Conservation (phyloP, 1,284 basidiomycete species). For the Ceratobasidium sp. region DNA sequence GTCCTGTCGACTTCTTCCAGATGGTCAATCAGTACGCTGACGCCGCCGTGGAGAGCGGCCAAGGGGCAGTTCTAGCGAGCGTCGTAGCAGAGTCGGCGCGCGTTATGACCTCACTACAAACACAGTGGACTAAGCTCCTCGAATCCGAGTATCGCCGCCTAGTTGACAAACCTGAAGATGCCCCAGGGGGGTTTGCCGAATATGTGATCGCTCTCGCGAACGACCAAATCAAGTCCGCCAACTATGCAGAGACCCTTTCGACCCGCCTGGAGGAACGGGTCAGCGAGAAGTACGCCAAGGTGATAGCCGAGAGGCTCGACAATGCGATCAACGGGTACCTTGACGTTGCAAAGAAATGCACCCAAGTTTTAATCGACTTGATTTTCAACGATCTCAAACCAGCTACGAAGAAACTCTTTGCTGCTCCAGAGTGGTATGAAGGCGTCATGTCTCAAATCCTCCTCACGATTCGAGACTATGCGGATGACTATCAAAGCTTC, state of each 20-base stretch:
- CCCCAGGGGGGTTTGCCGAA: slow-evolving; percentile 90
- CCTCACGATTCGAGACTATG: slow-evolving; percentile 97
- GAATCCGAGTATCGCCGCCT: slow-evolving; percentile 92
- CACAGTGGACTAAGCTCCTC: slow-evolving; percentile 88
- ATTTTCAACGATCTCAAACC: slow-evolving; percentile 96
- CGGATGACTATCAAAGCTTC: slow-evolving; percentile 90
- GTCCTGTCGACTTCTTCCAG: slow-evolving; percentile 95
- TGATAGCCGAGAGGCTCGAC: slow-evolving; percentile 90
- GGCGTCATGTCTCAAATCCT: slow-evolving; percentile 88
- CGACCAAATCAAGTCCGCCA: slow-evolving; percentile 97
- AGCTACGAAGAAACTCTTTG: slow-evolving; percentile 90
- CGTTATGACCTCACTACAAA: slow-evolving; percentile 92
- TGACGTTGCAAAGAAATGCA: slow-evolving; percentile 97
- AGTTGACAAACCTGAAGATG: slow-evolving; percentile 89
- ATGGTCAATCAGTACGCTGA: slow-evolving; percentile 99
- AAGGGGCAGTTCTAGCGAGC: slow-evolving; percentile 92
- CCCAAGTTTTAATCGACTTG: slow-evolving; percentile 92
- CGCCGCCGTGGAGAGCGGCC: slow-evolving; percentile 94
- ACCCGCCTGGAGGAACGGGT: slow-evolving; percentile 92
- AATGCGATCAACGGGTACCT: slow-evolving; percentile 98
- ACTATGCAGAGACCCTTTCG: slow-evolving; percentile 90
- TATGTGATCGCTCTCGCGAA: slow-evolving; percentile 99
- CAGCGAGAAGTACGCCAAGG: slow-evolving; percentile 89
- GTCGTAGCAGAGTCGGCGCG: slow-evolving; percentile 91
- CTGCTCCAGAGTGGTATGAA: slow-evolving; percentile 85